These are phyloP conservation scores for Entomophthora muscae DNA, from an alignment of 371 early-diverging fungal genomes.

Conservation along the genomic window DNA sequence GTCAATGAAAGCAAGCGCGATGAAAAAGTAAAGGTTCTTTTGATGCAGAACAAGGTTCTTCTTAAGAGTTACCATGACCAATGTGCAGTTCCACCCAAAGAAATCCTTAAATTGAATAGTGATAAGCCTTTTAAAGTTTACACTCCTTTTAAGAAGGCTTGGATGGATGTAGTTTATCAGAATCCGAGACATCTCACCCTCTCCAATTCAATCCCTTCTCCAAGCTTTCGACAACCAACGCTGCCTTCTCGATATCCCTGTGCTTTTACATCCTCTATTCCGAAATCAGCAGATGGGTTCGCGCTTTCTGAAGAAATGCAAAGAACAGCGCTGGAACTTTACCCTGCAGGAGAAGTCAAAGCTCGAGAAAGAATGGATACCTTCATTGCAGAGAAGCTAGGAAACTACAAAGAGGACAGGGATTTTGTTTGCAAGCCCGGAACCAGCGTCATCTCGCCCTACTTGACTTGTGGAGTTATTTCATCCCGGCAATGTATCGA, in stretches of 20 bases:
- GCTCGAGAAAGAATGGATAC: constrained; percentile 15
- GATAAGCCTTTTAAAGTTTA: constrained; percentile 16
- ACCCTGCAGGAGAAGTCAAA: constrained; percentile 20
- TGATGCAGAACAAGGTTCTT: constrained; percentile 9
- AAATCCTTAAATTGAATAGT: constrained; percentile 19
- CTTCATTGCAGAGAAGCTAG: constrained; percentile 13
- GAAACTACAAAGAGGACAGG: constrained; percentile 14
- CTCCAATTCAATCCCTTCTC: background rate
- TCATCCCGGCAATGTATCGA: constrained; percentile 19
- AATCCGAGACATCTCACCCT: background rate
- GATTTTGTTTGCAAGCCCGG: constrained; percentile 14
- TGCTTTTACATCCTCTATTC: background rate
- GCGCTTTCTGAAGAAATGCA: background rate
- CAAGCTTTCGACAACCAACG: background rate
- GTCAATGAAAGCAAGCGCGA: constrained; percentile 18
- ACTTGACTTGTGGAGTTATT: constrained; percentile 24
- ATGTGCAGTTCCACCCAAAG: constrained; percentile 27
- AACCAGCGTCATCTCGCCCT: constrained; percentile 15
- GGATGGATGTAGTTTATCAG: constrained; percentile 10
- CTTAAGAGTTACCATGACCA: constrained; percentile 25
- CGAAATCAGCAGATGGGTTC: background rate
- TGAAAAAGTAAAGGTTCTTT: constrained; percentile 9
- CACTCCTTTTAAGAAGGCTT: constrained; percentile 17
- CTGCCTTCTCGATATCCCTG: background rate
- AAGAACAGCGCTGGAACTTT: constrained; percentile 5